A percentile compares a stretch with the other conserved stretches of the same genome.
phyloP scores from a whole-genome alignment of 805 yeast species.

The Nakazawaea siamensis region DNA sequence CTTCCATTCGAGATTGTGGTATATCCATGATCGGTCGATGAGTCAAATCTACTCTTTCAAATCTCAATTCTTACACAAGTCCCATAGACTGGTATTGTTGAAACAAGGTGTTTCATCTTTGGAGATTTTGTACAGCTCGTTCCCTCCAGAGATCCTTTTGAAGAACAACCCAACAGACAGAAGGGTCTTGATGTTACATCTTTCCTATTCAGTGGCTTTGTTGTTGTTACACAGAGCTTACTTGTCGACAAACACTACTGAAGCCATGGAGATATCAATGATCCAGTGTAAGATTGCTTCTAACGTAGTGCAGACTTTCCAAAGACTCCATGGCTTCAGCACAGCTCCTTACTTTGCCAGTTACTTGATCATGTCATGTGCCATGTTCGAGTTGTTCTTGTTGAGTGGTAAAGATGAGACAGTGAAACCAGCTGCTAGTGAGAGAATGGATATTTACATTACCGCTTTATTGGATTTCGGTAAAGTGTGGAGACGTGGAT shows the following conservation, averaged over 20 bases:
- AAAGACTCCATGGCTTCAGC: constrained; percentile 13
- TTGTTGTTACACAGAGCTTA: constrained; percentile 23
- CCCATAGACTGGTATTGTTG: constrained; percentile 22
- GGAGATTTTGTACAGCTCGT: constrained; percentile 15
- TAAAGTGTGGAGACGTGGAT: constrained; percentile 21
- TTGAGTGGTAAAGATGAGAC: constrained; percentile 18
- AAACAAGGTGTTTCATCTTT: constrained; percentile 21
- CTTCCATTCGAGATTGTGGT: constrained; percentile 23
- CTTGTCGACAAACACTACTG: constrained; percentile 20
- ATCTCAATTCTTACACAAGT: constrained; percentile 23
- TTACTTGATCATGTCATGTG: constrained; percentile 23
- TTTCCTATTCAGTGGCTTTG: constrained; percentile 20
- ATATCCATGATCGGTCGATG: constrained; percentile 21
- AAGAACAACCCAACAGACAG: constrained; percentile 13
- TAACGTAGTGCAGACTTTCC: constrained; percentile 14
- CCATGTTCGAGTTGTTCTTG: constrained; percentile 24
- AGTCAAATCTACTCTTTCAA: constrained; percentile 26
- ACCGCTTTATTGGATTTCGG: constrained; percentile 19
- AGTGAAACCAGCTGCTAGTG: constrained; percentile 13
- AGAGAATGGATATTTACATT: constrained; percentile 16
- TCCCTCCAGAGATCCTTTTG: constrained; percentile 16
- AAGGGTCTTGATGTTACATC: constrained; percentile 19
- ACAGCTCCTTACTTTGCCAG: constrained; percentile 23
- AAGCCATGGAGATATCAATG: constrained; percentile 18
- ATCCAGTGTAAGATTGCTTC: constrained; percentile 19